Conservation (phyloP, 225 moss, liverwort and hornwort genomes). For the Takakia lepidozioides region DNA sequence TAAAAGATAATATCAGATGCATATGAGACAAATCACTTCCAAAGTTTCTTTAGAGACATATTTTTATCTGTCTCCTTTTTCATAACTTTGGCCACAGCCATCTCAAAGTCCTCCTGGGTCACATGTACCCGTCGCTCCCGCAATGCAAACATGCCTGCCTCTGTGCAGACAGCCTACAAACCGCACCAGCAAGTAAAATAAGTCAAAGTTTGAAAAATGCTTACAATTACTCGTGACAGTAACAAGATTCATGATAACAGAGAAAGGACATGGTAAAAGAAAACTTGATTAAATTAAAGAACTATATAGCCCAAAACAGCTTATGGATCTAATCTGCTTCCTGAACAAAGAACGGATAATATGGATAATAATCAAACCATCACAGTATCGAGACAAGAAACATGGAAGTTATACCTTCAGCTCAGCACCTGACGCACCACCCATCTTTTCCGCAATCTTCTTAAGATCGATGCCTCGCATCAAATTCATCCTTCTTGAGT, state of each 20-base stretch:
- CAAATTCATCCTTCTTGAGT: constrained; percentile 97
- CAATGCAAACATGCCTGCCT: constrained; percentile 97
- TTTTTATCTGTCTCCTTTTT: constrained; percentile 99
- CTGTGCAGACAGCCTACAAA: constrained; percentile 88
- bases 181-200: too few species aligned
- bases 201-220: too few species aligned
- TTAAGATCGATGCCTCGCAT: constrained; percentile 97
- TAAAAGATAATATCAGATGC: too few species aligned
- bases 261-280: too few species aligned
- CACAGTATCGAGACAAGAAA: background rate
- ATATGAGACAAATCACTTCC: constrained; percentile 87
- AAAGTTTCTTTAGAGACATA: constrained; percentile 97
- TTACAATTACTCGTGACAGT: too few species aligned
- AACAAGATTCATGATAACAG: too few species aligned
- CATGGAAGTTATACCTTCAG: constrained; percentile 57
- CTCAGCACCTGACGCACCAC: constrained; percentile 96
- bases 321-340: too few species aligned
- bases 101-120: constrained; percentile 96
- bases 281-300: too few species aligned
- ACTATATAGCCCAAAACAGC: too few species aligned
- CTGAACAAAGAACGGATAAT: too few species aligned
- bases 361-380: background rate
- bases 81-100: constrained; percentile 99
- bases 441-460: constrained; percentile 99
- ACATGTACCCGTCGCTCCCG: constrained; percentile 97